phyloP scores from a whole-genome alignment of 768 basidiomycete species.

The Mycena venus region DNA sequence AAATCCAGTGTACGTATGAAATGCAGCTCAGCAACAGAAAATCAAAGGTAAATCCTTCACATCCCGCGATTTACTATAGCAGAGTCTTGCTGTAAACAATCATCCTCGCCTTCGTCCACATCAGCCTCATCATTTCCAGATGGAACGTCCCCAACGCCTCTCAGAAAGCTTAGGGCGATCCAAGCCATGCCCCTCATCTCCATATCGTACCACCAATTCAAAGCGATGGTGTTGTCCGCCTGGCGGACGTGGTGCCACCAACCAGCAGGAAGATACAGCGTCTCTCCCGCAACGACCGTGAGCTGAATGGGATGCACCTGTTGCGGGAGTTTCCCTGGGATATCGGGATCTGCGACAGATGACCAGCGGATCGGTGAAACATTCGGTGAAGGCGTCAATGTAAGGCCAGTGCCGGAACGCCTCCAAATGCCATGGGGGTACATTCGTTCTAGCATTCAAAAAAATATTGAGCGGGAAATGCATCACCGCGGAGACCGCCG shows the following conservation, averaged over 20 bases:
- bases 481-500: slow-evolving; percentile 21
- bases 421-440: slow-evolving; percentile 79
- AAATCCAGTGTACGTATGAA: background rate
- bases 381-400: slow-evolving; percentile 47
- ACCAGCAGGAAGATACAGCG: slow-evolving; percentile 89
- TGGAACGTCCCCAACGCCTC: slow-evolving; percentile 57
- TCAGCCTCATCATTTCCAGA: slow-evolving; percentile 48
- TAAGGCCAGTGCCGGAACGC: slow-evolving; percentile 51
- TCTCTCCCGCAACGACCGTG: slow-evolving; percentile 78
- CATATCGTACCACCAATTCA: slow-evolving; percentile 94
- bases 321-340: slow-evolving; percentile 58
- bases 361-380: slow-evolving; percentile 82
- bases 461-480: background rate
- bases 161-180: slow-evolving; percentile 75
- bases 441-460: slow-evolving; percentile 58
- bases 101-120: background rate
- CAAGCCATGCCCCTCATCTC: slow-evolving; percentile 80
- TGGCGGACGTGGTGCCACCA: slow-evolving; percentile 97
- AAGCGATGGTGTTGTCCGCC: slow-evolving; percentile 71
- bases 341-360: slow-evolving; percentile 73
- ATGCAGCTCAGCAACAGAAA: background rate
- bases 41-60: background rate
- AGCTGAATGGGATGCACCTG: slow-evolving; percentile 77
- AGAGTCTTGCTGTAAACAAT: background rate
- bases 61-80: background rate